Evolutionary conservation across 306 rosid species (phyloP), one percentile per base, ranked within the genome.

Genomic region (Cercis canadensis): DNA sequence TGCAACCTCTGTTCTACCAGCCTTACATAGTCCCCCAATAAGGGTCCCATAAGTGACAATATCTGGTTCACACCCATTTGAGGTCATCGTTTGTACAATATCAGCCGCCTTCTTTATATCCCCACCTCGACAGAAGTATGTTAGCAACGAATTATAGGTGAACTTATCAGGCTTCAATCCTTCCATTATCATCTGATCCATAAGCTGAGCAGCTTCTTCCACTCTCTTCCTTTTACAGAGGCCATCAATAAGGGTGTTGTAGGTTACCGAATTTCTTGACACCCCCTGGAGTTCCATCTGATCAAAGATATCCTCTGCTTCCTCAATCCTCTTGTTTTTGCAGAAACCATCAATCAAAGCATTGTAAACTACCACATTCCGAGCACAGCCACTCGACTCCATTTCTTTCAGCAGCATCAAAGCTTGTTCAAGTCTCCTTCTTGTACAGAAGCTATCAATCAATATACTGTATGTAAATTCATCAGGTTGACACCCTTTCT

Each of bases 111-210:
- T 90, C 75, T 88, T 78, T 16, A 94, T 90, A 70, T 94, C 90
- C 33, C 97, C 97, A 0, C 59, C 70, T 72, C 83, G 78, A 84
- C 98, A 94, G 70, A 82, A 94, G 79, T 70, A 82, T 0, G 86
- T 78, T 52, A 94, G 97, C 75, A 94, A 75, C 12, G 98, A 89
- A 78, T 86, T 94, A 84, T 88, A 90, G 11, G 98, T 90, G 84
- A 87, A 94, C 66, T 94, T 90, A 68, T 90, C 92, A 14, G 97
- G 97, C 65, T 75, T 85, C 61, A 94, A 66, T 29, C 97, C 98
- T 80, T 90, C 96, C 96, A 89, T 89, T 81, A 94, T 83, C 98
- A 94, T 90, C 84, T 89, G 98, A 75, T 94, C 96, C 96, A 94
- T 83, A 46, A 94, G 93, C 68, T 85, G 89, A 69, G 97, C 71